Evolutionary conservation across 352 stramenopile species (phyloP), one percentile per base, ranked within the genome.

Genomic region (Phytophthora syringae): DNA sequence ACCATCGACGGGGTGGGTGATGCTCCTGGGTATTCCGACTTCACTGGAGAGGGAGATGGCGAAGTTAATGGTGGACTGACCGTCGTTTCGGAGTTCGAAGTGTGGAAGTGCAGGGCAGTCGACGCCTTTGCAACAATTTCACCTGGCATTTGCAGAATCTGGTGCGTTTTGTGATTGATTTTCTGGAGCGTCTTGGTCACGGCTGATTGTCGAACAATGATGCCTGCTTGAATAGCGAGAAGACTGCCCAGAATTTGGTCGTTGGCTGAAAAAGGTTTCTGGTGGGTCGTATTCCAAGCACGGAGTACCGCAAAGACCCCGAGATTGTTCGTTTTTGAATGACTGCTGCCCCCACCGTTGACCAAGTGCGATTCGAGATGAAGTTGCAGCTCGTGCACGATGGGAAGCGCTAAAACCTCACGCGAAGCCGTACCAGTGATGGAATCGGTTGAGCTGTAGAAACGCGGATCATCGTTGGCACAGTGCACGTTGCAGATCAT

Each of bases 391-490:
- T 90, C 79, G 40, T 88, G 79, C 1, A 85, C 79, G 20, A 93
- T 61, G 0, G 85, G 85, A 40, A 93, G 74, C 30, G 80, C 90
- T 22, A 93, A 57, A 9, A 93, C 70, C 50, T 93, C 81, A 0
- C 72, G 76, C 16, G 82, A 90, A 13, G 71, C 76, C 1, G 77
- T 82, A 3, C 72, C 61, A 0, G 82, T 92, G 77, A 89, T 77
- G 3, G 82, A 82, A 58, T 93, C 85, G n/a, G 76, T 88, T 1
- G 85, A 72, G 60, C 85, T 93, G 54, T 87, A 92, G 60, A 91
- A 93, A 0, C 83, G 79, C 2, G 85, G 72, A 25, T 93, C 85
- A 21, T 93, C 85, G 52, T 90, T 92, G 11, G 85, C 82, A 7
- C 76, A 80, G 16, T 60, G 68, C 7, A 92, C 74, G 36, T 91